Base-by-base conservation (phyloP, 768 basidiomycete genomes). In the Mycena rebaudengoi region DNA sequence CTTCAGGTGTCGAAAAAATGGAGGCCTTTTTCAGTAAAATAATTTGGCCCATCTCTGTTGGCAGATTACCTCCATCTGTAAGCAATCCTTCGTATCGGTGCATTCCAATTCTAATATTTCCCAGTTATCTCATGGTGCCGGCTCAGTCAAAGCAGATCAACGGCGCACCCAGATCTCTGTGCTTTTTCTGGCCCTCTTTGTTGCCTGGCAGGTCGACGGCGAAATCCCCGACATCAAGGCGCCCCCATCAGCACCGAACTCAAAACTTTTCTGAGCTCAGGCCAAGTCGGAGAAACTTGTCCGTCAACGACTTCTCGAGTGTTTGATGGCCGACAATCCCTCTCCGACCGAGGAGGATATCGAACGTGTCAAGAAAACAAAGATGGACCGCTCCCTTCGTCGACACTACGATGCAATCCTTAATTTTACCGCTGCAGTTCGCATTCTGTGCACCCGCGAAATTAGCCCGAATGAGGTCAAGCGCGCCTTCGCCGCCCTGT, bases 81-180 rank as follows among this genome's bases (percentile, higher is more conserved):
- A n/a, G n/a, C n/a, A n/a, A n/a, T n/a, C n/a, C n/a, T n/a, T n/a
- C n/a, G n/a, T n/a, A n/a, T n/a, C n/a, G n/a, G n/a, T n/a, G n/a
- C n/a, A n/a, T n/a, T n/a, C n/a, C n/a, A n/a, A n/a, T n/a, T n/a
- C n/a, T n/a, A n/a, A n/a, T n/a, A n/a, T n/a, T n/a, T n/a, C n/a
- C n/a, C n/a, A n/a, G n/a, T n/a, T n/a, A n/a, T n/a, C n/a, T n/a
- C n/a, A n/a, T n/a, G 57, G 66, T 46, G 62, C 49, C 30, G 60
- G 67, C 4, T 59, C 67, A 21, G 51, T 64, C n/a, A 72, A 71
- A 60, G 69, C 71, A 0, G 71, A 73, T 45, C 67, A 71, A 40
- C 70, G 68, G 71, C 62, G 68, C 7, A 63, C 63, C 5, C 64
- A 45, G 20, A 46, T 66, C 23, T 20, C 28, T 16, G 46, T 72